Conservation (phyloP, 2,329 filamentous ascomycete genomes). For the Monosporascus ibericus region DNA sequence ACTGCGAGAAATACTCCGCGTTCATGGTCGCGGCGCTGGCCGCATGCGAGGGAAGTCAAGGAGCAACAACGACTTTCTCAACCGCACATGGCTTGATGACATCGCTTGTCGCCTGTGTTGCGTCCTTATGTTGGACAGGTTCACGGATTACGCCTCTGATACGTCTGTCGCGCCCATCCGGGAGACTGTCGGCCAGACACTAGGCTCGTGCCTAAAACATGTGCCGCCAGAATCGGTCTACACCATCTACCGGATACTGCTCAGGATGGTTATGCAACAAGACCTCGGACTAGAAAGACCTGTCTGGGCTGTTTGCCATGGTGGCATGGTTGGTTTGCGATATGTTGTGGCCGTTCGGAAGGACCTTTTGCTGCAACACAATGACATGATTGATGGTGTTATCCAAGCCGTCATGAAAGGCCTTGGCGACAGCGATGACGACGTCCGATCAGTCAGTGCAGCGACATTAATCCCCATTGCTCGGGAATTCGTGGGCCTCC, state of each 20-base stretch:
- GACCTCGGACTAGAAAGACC: slow-evolving; percentile 68
- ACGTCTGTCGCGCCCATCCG: slow-evolving; percentile 94
- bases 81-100: slow-evolving; percentile 86
- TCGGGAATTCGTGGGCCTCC: slow-evolving; percentile 84
- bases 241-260: slow-evolving; percentile 75
- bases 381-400: slow-evolving; percentile 84
- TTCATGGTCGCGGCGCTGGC: slow-evolving; percentile 87
- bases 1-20: slow-evolving; percentile 80
- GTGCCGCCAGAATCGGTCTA: slow-evolving; percentile 74
- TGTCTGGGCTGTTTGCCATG: slow-evolving; percentile 93
- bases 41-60: slow-evolving; percentile 64
- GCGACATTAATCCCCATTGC: slow-evolving; percentile 97
- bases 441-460: slow-evolving; percentile 93
- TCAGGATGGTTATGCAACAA: slow-evolving; percentile 86
- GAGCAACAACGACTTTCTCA: slow-evolving; percentile 70
- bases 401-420: slow-evolving; percentile 93
- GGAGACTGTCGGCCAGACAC: slow-evolving; percentile 89
- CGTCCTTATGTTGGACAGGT: slow-evolving; percentile 94
- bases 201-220: slow-evolving; percentile 84
- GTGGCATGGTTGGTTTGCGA: slow-evolving; percentile 92
- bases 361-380: slow-evolving; percentile 79
- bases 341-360: slow-evolving; percentile 95
- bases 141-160: slow-evolving; percentile 96
- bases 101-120: slow-evolving; percentile 91
- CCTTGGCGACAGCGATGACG: slow-evolving; percentile 83